Percentiles rank a stretch among this genome's conserved stretches.
Evolutionary conservation across 140 eudicot species (phyloP).

Genomic region (Erigeron philadelphicus): DNA sequence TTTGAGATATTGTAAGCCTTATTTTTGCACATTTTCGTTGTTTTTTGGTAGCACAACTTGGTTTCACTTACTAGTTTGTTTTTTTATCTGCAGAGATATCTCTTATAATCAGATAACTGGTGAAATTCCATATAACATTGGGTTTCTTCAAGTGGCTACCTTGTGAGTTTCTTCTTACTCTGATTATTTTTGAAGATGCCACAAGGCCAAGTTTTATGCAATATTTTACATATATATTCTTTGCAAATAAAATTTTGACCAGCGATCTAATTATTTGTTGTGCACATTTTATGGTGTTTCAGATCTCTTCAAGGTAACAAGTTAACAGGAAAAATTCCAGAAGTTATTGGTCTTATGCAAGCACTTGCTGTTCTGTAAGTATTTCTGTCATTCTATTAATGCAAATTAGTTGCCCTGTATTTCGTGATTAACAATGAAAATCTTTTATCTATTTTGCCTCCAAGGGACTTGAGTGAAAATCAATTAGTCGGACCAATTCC

Average conservation of each 20-base stretch:
- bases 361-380: conserved; percentile 92
- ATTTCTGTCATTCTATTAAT: background rate
- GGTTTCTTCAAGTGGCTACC: conserved; percentile 91
- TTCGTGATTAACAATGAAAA: background rate
- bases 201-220: background rate
- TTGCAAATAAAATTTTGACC: background rate
- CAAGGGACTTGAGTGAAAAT: conserved; percentile 84
- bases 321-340: conserved; percentile 80
- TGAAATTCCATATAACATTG: conserved; percentile 88
- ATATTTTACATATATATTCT: background rate
- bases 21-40: background rate
- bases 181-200: background rate
- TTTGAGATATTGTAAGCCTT: conserved; percentile 72
- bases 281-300: conserved; percentile 4
- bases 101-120: conserved; percentile 83
- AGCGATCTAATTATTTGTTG: background rate
- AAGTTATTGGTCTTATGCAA: conserved; percentile 90
- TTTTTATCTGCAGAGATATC: conserved; percentile 59
- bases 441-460: background rate
- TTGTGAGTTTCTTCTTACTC: conserved; percentile 40
- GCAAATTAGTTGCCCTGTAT: background rate
- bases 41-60: background rate
- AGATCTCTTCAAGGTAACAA: conserved; percentile 86
- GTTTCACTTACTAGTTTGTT: background rate
- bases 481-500: conserved; percentile 80